Base-by-base conservation (phyloP, 2,329 filamentous ascomycete species). In the Fusarium odoratissimum region DNA sequence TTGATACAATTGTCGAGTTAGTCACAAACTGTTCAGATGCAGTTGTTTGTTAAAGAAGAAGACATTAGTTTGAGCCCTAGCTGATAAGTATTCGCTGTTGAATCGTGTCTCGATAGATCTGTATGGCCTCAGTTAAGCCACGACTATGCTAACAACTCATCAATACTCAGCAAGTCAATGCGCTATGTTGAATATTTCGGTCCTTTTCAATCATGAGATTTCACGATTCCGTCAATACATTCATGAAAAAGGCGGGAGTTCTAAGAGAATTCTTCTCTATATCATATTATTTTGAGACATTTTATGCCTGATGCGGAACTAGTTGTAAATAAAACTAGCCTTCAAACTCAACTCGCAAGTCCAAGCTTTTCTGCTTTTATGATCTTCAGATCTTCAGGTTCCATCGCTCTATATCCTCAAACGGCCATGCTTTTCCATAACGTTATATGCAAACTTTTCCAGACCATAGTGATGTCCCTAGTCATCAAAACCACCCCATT, bases 401-500 rank as follows among this genome's bases (percentile, higher is more conserved):
- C 30, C 25, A 17, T 60, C 23, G 25, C 62, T 37, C 35, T 67
- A n/a, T 51, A 58, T 40, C 33, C 21, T n/a, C 48, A 28, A 28
- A 17, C 16, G 21, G 21, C 49, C 37, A 33, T 60, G 51, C 58
- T 59, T 38, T 66, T 58, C 13, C 7, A 41, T 52, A 19, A 40
- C 10, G 3, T 17, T 13, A 7, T 13, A 19, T 40, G 19, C 55
- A 31, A 42, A 30, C 38, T n/a, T 33, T 28, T 28, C 23, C 28
- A 60, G 25, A 37, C 9, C 11, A 45, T 14, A 13, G 17, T n/a
- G 14, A 60, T 31, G 6, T n/a, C 28, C 54, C 69, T 61, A 77
- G 46, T 77, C 72, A 28, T 75, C 86, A 65, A 90, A 81, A 4
- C 88, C 87, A 66, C 79, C 82, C 86, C 86, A 89, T 73, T 86